phyloP scores from a whole-genome alignment of 352 stramenopile species.

The Pythium chondricola region DNA sequence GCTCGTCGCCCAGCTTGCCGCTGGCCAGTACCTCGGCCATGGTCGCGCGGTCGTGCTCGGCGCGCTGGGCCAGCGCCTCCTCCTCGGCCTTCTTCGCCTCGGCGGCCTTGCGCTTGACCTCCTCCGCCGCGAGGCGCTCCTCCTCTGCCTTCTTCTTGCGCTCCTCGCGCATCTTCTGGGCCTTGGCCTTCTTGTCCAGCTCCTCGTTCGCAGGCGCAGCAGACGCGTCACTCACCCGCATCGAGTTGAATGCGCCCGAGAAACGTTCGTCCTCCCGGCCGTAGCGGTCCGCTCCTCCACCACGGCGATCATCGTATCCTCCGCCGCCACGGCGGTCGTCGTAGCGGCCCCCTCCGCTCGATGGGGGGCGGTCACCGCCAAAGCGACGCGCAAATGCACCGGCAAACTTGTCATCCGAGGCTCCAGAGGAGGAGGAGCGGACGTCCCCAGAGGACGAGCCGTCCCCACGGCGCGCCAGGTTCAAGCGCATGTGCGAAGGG shows the following conservation, averaged over 20 bases:
- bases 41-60: conserved; percentile 39
- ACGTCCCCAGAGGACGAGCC: conserved; percentile 6
- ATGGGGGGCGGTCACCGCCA: conserved; percentile 12
- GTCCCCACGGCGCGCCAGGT: conserved; percentile 44
- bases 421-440: too few species aligned
- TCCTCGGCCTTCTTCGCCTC: conserved; percentile 55
- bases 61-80: conserved; percentile 41
- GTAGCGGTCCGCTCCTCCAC: conserved; percentile 9
- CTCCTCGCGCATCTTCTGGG: conserved; percentile 62
- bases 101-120: conserved; percentile 49
- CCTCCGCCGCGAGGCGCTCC: conserved; percentile 53
- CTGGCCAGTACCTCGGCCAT: conserved; percentile 58
- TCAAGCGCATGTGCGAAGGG: conserved; percentile 72
- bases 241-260: conserved; percentile 31
- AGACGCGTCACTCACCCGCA: conserved; percentile 34
- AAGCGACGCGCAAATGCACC: conserved; percentile 33
- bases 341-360: conserved; percentile 10
- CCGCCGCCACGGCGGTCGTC: conserved; percentile 23
- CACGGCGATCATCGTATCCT: conserved; percentile 13
- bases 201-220: conserved; percentile 10
- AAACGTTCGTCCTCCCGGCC: conserved; percentile 27
- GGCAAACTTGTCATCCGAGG: conserved; percentile 53
- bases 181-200: conserved; percentile 47
- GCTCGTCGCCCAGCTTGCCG: conserved; percentile 61
- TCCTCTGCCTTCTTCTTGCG: conserved; percentile 82